Conservation (phyloP, 768 basidiomycete genomes). For the Kwoniella dejecticola region DNA sequence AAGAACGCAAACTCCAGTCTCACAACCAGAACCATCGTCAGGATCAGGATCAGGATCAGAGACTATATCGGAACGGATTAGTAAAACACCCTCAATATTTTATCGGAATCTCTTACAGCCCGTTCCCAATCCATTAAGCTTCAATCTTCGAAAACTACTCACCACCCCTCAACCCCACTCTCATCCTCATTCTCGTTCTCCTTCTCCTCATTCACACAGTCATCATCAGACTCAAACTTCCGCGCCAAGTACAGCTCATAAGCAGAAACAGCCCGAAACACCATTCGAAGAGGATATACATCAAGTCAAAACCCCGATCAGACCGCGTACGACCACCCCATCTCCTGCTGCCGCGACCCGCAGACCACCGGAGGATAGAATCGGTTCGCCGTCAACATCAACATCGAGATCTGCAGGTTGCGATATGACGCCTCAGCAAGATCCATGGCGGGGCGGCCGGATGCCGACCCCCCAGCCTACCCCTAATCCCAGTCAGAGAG, state of each 20-base stretch:
- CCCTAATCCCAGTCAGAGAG: not conserved
- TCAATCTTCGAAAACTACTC: not conserved
- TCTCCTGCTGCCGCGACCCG: not conserved
- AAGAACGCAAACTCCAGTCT: too few relatives aligned
- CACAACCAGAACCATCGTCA: not conserved
- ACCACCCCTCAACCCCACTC: not conserved
- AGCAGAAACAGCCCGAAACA: too few relatives aligned
- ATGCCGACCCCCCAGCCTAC: not conserved
- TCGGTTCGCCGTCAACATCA: slow-evolving; percentile 2
- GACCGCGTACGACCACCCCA: too few relatives aligned
- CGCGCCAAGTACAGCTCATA: too few relatives aligned
- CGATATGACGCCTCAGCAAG: not conserved
- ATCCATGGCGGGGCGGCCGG: slow-evolving; percentile 5
- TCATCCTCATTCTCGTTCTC: not conserved
- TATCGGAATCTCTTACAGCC: slow-evolving; percentile 5
- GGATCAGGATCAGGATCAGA: not conserved
- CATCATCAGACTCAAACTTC: too few relatives aligned
- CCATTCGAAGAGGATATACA: too few relatives aligned
- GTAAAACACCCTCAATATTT: slow-evolving; percentile 8
- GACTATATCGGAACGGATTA: not conserved
- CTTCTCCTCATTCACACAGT: not conserved
- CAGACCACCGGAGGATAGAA: not conserved
- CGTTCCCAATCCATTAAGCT: not conserved
- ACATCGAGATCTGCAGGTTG: not conserved
- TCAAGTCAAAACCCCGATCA: too few relatives aligned